Evolutionary conservation across 148 eudicot genomes (phyloP), one percentile per base, ranked within the genome.

Genomic region (Camellia sinensis): DNA sequence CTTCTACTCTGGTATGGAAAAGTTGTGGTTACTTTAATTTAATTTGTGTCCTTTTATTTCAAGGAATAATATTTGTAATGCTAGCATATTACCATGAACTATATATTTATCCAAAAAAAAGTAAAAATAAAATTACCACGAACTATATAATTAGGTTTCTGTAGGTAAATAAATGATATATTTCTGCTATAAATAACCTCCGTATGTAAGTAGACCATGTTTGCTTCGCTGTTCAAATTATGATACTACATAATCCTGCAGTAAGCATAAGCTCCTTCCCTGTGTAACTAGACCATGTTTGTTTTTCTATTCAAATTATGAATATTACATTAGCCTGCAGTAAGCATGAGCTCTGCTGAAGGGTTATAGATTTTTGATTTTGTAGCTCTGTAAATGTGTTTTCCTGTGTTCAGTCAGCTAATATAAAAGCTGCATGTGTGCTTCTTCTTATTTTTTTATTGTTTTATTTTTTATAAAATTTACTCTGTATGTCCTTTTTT

Each of bases 1-100:
- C 90, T 61, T 82, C 89, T 1, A 50, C 81, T 78, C 80, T 79
- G 76, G 95, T 93, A 88, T 84, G 94, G 71, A 74, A 60, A 41
- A 46, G 43, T 41, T 66, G 59, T 13, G 50, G 41, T 2, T 7
- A 45, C 45, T 21, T 65, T 9, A 63, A 22, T 29, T 48, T 63
- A 29, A 0, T 48, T 45, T 40, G 54, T 67, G 9, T 6, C 40
- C 37, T 48, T 6, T 45, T 63, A 37, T 43, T 59, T 43, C 17
- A 15, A 12, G 14, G 53, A n/a, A 40, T 14, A 17, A 2, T 70
- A 21, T 37, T 52, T 8, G 19, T 15, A 6, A 37, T 40, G 7
- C 4, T 45, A 21, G 41, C 68, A 21, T 7, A 10, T 73, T 37
- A 56, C 6, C 45, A 6, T 29, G 64, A 73, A 48, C 7, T 48